Base-by-base conservation (phyloP, 148 eudicot species). In the Polygonum maritimum region DNA sequence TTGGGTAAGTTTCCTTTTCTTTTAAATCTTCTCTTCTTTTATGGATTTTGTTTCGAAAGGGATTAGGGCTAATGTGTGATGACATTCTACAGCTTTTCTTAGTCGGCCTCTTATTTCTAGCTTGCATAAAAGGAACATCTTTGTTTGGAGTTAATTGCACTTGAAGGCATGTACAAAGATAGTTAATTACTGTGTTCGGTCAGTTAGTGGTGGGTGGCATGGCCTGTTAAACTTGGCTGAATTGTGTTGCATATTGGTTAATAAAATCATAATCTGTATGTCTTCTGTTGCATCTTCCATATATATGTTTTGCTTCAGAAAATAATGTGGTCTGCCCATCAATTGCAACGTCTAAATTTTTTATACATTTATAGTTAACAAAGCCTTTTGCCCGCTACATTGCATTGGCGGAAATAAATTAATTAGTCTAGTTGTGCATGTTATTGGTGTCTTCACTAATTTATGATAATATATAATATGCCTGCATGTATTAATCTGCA, bases 151-250 rank as follows among this genome's bases (percentile, higher is more conserved):
- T 35, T 35, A 52, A 60, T 60, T 21, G 15, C 41, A 35, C 2
- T 10, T 9, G 15, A 58, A 19, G 35, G 7, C 69, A 67, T 67
- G 71, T 67, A 67, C 21, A 67, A 67, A 67, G 12, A 15, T 14
- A n/a, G 31, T 26, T 57, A 5, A 16, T 55, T 57, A 63, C 2
- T 63, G 16, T 63, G 69, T 31, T 62, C 39, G 36, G 35, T 36
- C 39, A 65, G 35, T 36, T 67, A 35, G 71, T 33, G 36, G 71
- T 65, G 71, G n/a, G 21, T 65, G 69, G 71, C 40, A 65, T 65
- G 71, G 45, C 18, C 41, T 67, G 45, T 6, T 67, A 38, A 67
- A 67, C 15, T 5, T 67, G 15, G 44, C 71, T 35, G 38, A 14
- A 60, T 60, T 26, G 60, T 54, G 60, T 21, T 54, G 60, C 60